These are phyloP conservation scores for Leccinum rimulosum DNA, from an alignment of 768 basidiomycete species.

Conservation along the genomic window DNA sequence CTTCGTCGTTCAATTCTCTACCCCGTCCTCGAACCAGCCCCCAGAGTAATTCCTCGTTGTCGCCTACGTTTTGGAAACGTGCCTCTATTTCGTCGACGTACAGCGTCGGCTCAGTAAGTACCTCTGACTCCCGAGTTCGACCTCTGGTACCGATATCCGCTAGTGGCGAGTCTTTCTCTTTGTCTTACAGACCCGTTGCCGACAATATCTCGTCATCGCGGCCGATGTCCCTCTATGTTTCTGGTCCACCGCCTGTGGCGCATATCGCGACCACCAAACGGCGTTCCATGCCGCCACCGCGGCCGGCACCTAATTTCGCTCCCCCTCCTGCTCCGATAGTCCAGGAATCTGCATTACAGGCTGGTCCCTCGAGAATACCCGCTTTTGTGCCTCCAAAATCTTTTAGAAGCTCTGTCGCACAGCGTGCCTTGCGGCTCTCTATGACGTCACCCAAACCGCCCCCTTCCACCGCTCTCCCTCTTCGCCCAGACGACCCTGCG, in stretches of 20 bases:
- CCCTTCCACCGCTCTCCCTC: slow-evolving; percentile 58
- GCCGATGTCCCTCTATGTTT: slow-evolving; percentile 23
- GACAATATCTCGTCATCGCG: slow-evolving; percentile 8
- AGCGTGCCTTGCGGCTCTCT: slow-evolving; percentile 58
- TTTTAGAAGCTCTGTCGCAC: slow-evolving; percentile 57
- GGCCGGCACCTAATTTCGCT: slow-evolving; percentile 68
- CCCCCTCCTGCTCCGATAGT: slow-evolving; percentile 62
- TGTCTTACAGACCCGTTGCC: slow-evolving; percentile 12
- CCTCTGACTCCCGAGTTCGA: slow-evolving; percentile 37
- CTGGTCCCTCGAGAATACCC: slow-evolving; percentile 3
- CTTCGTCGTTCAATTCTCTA: slow-evolving; percentile 37
- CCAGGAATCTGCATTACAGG: slow-evolving; percentile 11
- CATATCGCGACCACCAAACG: slow-evolving; percentile 41
- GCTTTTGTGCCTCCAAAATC: slow-evolving; percentile 24
- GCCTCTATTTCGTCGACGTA: slow-evolving; percentile 48
- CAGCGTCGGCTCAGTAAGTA: slow-evolving; percentile 43
- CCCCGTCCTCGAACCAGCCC: slow-evolving; percentile 31
- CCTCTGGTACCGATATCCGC: slow-evolving; percentile 11
- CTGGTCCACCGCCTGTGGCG: slow-evolving; percentile 12
- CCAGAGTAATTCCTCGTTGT: slow-evolving; percentile 43
- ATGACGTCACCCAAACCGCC: slow-evolving; percentile 63
- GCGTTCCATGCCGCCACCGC: slow-evolving; percentile 67
- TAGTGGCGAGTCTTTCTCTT: slow-evolving; percentile 5
- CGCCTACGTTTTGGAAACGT: slow-evolving; percentile 55
- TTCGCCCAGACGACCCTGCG: slow-evolving; percentile 58